These are phyloP conservation scores for Penicillium hordei DNA, from an alignment of 2,329 filamentous ascomycete species.

Conservation along the genomic window DNA sequence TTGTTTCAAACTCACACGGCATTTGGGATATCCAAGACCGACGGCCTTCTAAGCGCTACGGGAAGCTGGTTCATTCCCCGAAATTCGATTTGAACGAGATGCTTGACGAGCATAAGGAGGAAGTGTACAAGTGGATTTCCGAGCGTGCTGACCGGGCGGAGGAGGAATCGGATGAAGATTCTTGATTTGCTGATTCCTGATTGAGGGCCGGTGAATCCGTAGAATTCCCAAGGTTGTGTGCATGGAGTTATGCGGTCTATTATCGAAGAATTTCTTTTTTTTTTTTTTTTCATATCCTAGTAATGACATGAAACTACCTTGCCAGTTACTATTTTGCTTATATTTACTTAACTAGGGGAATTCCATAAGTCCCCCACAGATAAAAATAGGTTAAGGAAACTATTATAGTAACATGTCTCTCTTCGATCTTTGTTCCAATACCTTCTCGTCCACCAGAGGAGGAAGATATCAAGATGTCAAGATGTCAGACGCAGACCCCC, in stretches of 20 bases:
- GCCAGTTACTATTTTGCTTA: not conserved
- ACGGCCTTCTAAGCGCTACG: conserved; percentile 59
- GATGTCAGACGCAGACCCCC: not conserved
- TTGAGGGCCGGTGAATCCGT: not conserved
- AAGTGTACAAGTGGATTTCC: conserved; percentile 51
- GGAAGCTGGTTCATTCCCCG: conserved; percentile 50
- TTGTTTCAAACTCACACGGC: conserved; percentile 70
- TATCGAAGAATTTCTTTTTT: not conserved
- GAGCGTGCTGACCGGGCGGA: conserved; percentile 34
- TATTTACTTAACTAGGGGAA: not conserved
- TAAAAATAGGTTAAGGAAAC: not conserved
- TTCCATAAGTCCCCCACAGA: not conserved
- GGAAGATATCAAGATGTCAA: not conserved
- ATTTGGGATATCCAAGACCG: conserved; percentile 67
- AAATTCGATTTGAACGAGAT: conserved; percentile 55
- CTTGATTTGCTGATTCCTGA: not conserved
- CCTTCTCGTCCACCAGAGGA: not conserved
- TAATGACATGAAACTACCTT: conserved; percentile 1
- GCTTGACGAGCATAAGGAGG: conserved; percentile 53
- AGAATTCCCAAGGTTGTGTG: not conserved
- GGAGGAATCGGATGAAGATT: conserved; percentile 27
- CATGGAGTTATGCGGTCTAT: not conserved
- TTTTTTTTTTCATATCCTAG: not conserved
- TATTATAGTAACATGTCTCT: not conserved
- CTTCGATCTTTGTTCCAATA: not conserved